phyloP scores from a whole-genome alignment of 371 early-diverging fungal genomes.

The Saksenaea vasiformis region DNA sequence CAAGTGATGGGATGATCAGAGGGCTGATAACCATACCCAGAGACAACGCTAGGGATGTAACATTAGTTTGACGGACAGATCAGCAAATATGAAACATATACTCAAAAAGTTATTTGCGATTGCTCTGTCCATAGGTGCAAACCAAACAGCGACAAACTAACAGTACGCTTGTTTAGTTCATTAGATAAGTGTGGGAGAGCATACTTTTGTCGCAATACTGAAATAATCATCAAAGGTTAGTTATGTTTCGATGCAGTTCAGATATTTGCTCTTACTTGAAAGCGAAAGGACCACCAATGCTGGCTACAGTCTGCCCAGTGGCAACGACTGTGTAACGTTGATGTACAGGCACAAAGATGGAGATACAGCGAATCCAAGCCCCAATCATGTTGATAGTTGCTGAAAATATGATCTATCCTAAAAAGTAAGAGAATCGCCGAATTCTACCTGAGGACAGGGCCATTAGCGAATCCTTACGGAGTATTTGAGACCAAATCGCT shows the following conservation, averaged over 20 bases:
- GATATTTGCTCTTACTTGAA: constrained; percentile 11
- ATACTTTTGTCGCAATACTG: constrained; percentile 26
- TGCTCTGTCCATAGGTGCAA: constrained; percentile 20
- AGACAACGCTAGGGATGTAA: constrained; percentile 14
- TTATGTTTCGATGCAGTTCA: neutral
- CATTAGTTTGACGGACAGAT: neutral
- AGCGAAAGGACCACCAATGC: constrained; percentile 23
- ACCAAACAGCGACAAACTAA: constrained; percentile 30
- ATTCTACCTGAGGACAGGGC: too few relatives aligned
- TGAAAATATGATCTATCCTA: constrained; percentile 14
- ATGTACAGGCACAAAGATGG: constrained; percentile 12
- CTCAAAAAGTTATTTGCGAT: constrained; percentile 37
- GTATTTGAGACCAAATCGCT: constrained; percentile 32
- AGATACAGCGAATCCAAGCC: constrained; percentile 24
- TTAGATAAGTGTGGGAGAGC: neutral
- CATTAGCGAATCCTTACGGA: constrained; percentile 21
- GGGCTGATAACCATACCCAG: constrained; percentile 18
- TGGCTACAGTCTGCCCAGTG: constrained; percentile 20
- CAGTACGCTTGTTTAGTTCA: too few relatives aligned
- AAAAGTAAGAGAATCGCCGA: too few relatives aligned
- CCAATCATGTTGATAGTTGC: constrained; percentile 22
- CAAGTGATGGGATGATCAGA: constrained; percentile 16
- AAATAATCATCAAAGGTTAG: neutral
- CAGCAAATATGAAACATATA: constrained; percentile 8
- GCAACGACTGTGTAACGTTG: constrained; percentile 17